Percentiles rank a stretch among this genome's conserved stretches.
These are phyloP conservation scores for Metarhizium guizhouense DNA, from an alignment of 2,329 filamentous ascomycete genomes.

Conservation along the genomic window DNA sequence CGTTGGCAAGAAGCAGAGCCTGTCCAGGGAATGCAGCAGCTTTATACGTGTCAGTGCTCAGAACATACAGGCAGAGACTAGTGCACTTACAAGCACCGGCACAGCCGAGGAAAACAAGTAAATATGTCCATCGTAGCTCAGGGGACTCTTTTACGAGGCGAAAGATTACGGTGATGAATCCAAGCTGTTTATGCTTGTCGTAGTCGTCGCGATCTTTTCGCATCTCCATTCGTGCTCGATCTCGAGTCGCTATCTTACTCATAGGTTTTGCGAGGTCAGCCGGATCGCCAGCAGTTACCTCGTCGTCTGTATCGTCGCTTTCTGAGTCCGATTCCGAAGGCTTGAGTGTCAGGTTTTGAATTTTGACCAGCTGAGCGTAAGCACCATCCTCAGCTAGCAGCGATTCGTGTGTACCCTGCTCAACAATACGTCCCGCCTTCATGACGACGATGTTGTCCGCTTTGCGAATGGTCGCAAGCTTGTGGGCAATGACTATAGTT, in stretches of 20 bases:
- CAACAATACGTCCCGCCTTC: constrained; percentile 44
- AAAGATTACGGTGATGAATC: constrained; percentile 12
- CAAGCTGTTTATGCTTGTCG: no score
- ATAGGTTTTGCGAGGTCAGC: no score
- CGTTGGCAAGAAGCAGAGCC: constrained; percentile 31
- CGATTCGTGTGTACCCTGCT: constrained; percentile 47
- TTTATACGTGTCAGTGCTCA: background rate
- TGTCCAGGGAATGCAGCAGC: constrained; percentile 33
- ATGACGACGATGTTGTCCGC: constrained; percentile 54
- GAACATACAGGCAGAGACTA: no score
- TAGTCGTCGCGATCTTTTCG: no score
- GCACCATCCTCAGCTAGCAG: constrained; percentile 30
- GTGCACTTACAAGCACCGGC: constrained; percentile 12
- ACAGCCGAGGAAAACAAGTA: constrained; percentile 22
- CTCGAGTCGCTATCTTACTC: no score
- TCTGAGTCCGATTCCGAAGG: background rate
- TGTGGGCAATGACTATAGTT: constrained; percentile 62
- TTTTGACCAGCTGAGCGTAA: constrained; percentile 4
- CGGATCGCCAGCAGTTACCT: background rate
- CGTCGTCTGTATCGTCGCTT: background rate
- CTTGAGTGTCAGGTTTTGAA: background rate
- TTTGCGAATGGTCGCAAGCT: constrained; percentile 80
- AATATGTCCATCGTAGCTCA: constrained; percentile 25
- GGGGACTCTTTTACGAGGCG: constrained; percentile 29
- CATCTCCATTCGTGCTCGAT: no score